Conservation (phyloP, 129 eudicot genomes). For the Scalesia atractyloides region DNA sequence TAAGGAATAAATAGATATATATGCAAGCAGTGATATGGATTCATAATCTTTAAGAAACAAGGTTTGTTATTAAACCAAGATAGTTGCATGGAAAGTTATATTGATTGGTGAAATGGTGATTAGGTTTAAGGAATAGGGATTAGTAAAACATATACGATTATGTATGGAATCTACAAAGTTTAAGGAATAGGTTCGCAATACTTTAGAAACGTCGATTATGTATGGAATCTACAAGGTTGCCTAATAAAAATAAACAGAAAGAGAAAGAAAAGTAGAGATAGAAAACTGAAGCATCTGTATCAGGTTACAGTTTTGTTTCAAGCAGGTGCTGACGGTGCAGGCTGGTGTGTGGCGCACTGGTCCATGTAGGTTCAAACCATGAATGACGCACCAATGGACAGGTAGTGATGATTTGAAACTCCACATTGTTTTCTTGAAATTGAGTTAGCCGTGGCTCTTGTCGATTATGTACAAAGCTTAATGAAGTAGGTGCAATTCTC, state of each 20-base stretch:
- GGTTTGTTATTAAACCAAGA: neutral
- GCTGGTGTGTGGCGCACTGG: constrained; percentile 18
- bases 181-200: neutral
- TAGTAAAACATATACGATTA: neutral
- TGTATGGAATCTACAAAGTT: too few relatives aligned
- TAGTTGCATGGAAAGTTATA: constrained; percentile 8
- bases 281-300: neutral
- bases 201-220: neutral
- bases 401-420: constrained; percentile 53
- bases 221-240: constrained; percentile 11
- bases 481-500: constrained; percentile 3
- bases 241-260: neutral
- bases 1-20: neutral
- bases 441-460: constrained; percentile 65
- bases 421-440: constrained; percentile 66
- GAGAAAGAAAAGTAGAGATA: neutral
- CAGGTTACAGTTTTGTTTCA: constrained; percentile 10
- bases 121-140: constrained; percentile 3
- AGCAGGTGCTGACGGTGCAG: constrained; percentile 34
- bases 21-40: neutral
- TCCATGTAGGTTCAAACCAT: constrained; percentile 37
- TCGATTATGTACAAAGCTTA: constrained; percentile 47
- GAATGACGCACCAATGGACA: constrained; percentile 74
- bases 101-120: constrained; percentile 7
- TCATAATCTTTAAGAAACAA: neutral